A percentile compares a stretch with the other conserved stretches of the same genome.
Conservation (phyloP, 2,329 filamentous ascomycete species). For the Hymenoscyphus fructigenus region DNA sequence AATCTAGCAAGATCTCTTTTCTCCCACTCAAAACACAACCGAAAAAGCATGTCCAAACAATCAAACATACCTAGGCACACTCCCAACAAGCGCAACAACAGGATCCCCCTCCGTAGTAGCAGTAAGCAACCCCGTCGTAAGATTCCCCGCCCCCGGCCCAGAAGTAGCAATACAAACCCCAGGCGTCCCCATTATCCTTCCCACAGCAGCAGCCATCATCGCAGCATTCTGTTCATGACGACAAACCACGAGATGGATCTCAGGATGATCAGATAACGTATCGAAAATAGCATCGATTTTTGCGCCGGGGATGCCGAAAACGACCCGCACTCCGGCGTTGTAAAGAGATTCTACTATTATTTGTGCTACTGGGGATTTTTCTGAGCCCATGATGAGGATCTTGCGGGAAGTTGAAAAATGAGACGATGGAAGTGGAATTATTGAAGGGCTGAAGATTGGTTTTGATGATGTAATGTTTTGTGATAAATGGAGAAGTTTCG, state of each 20-base stretch:
- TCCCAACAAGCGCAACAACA: conserved; percentile 49
- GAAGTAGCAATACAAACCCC: conserved; percentile 49
- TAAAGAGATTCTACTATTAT: conserved; percentile 23
- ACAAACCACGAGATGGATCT: conserved; percentile 48
- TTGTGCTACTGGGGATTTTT: conserved; percentile 1
- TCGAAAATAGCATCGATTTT: conserved; percentile 51
- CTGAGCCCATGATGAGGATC: background rate
- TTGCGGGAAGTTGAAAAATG: background rate
- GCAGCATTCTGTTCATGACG: conserved; percentile 51
- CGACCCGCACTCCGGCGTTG: conserved; percentile 44
- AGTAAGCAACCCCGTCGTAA: conserved; percentile 47
- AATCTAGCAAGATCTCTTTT: background rate
- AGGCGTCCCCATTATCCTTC: conserved; percentile 46
- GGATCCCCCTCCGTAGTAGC: conserved; percentile 49
- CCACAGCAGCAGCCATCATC: conserved; percentile 49
- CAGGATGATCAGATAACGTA: conserved; percentile 45
- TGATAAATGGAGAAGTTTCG: background rate
- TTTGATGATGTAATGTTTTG: background rate
- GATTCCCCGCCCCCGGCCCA: conserved; percentile 47
- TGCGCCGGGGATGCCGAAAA: conserved; percentile 49
- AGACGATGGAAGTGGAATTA: background rate
- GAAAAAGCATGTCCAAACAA: too few species aligned
- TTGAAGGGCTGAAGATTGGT: background rate
- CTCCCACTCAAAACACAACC: background rate
- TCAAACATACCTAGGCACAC: conserved; percentile 37